Evolutionary conservation across 1,139 yeast genomes (phyloP).

Genomic region (Saccharomyces pastorianus): DNA sequence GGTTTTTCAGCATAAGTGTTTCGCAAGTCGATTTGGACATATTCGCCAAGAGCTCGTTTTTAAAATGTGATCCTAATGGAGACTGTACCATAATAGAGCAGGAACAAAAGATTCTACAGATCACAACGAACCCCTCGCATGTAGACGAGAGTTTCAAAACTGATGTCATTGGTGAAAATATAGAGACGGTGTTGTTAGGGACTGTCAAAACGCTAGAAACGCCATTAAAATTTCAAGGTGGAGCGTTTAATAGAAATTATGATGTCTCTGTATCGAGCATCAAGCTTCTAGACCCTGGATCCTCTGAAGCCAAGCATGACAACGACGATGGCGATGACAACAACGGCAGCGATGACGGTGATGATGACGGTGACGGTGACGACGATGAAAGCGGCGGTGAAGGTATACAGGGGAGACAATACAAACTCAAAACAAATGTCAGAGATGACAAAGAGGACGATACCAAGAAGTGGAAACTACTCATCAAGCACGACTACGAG

Average conservation of each 20-base stretch:
- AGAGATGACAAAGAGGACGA: constrained; percentile 35
- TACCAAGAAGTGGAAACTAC: constrained; percentile 58
- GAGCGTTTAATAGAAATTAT: constrained; percentile 57
- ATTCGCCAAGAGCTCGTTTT: constrained; percentile 71
- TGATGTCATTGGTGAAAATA: constrained; percentile 9
- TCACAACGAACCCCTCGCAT: not conserved
- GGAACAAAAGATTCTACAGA: not conserved
- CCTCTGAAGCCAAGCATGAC: constrained; percentile 37
- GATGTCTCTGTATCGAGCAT: constrained; percentile 57
- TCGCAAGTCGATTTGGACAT: constrained; percentile 69
- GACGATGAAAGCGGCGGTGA: too few species aligned
- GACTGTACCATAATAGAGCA: not conserved
- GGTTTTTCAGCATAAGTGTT: constrained; percentile 61
- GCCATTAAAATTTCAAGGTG: constrained; percentile 69
- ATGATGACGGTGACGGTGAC: not conserved
- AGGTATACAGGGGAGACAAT: not conserved
- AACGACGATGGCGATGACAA: constrained; percentile 11
- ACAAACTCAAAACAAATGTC: not conserved
- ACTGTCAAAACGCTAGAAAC: constrained; percentile 59
- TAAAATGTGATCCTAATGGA: constrained; percentile 16
- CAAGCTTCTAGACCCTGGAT: constrained; percentile 68
- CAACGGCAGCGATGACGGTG: not conserved
- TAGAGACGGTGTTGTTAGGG: constrained; percentile 71
- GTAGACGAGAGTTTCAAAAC: not conserved
- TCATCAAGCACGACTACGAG: constrained; percentile 78